Evolutionary conservation across 116 monocot species (phyloP).

Genomic region (Iris pallida): DNA sequence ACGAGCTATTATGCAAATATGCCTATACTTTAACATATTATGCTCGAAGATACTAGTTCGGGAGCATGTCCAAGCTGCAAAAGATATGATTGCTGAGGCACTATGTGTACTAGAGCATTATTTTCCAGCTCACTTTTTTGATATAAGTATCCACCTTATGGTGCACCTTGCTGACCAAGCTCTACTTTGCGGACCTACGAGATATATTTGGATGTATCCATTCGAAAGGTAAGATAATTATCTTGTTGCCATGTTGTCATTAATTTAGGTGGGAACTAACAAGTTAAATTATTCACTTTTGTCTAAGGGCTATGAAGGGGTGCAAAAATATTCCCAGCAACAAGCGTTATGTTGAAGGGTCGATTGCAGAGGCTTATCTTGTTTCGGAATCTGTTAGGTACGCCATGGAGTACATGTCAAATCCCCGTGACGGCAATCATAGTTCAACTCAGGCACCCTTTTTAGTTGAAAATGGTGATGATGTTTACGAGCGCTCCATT

Average conservation of each 20-base stretch:
- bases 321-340: slow-evolving; percentile 1
- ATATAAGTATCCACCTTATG: too few relatives aligned
- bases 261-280: not conserved
- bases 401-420: not conserved
- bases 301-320: not conserved
- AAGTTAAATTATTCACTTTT: not conserved
- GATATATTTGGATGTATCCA: too few relatives aligned
- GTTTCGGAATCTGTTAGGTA: slow-evolving; percentile 1
- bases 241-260: not conserved
- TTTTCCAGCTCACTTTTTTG: not conserved
- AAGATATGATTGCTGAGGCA: slow-evolving; percentile 6
- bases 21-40: not conserved
- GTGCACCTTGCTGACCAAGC: too few relatives aligned
- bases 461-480: not conserved
- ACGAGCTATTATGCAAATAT: not conserved
- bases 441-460: not conserved
- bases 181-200: too few relatives aligned
- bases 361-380: not conserved
- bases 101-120: not conserved
- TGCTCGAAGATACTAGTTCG: not conserved
- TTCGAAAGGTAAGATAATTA: not conserved
- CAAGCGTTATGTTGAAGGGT: not conserved
- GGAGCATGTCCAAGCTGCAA: slow-evolving; percentile 1
- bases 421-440: not conserved
- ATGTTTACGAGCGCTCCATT: not conserved